These are phyloP conservation scores for Yamadazyma dendronema DNA, from an alignment of 1,139 yeast genomes.

Conservation along the genomic window DNA sequence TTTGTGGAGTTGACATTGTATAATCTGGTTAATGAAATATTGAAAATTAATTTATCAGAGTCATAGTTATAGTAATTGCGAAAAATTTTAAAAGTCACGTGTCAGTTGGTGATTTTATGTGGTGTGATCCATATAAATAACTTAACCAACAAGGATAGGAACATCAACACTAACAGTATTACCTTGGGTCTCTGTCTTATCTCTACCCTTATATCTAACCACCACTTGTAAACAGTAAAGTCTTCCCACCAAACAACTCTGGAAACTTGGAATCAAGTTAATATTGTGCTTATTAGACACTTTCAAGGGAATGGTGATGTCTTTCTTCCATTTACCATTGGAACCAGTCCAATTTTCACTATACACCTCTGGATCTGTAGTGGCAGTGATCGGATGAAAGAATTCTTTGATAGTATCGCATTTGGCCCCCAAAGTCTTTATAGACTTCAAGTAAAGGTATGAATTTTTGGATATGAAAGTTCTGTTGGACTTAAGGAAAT, in stretches of 20 bases:
- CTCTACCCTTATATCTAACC: constrained; percentile 41
- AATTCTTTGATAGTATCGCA: constrained; percentile 42
- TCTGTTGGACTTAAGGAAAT: constrained; percentile 34
- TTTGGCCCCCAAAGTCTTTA: constrained; percentile 39
- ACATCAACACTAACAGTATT: constrained; percentile 38
- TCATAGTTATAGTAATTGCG: constrained; percentile 5
- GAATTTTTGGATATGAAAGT: constrained; percentile 33
- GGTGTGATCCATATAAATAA: background rate
- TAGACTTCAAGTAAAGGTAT: constrained; percentile 38
- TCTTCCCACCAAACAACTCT: constrained; percentile 44
- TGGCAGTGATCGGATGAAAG: constrained; percentile 26
- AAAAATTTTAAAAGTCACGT: constrained; percentile 2
- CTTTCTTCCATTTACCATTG: constrained; percentile 27
- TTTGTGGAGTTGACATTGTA: constrained; percentile 65
- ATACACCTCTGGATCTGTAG: constrained; percentile 22
- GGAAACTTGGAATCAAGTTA: constrained; percentile 43
- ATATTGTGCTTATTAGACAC: constrained; percentile 38
- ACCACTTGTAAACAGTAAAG: constrained; percentile 40
- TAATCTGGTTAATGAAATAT: too few species aligned
- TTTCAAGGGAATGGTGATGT: constrained; percentile 30
- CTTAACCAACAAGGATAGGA: constrained; percentile 41
- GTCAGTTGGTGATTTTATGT: constrained; percentile 3
- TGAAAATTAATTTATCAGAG: constrained; percentile 9
- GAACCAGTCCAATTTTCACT: constrained; percentile 31
- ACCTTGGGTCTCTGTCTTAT: constrained; percentile 33